These are phyloP conservation scores for Kodamaea ohmeri DNA, from an alignment of 1,139 yeast genomes.

Conservation along the genomic window DNA sequence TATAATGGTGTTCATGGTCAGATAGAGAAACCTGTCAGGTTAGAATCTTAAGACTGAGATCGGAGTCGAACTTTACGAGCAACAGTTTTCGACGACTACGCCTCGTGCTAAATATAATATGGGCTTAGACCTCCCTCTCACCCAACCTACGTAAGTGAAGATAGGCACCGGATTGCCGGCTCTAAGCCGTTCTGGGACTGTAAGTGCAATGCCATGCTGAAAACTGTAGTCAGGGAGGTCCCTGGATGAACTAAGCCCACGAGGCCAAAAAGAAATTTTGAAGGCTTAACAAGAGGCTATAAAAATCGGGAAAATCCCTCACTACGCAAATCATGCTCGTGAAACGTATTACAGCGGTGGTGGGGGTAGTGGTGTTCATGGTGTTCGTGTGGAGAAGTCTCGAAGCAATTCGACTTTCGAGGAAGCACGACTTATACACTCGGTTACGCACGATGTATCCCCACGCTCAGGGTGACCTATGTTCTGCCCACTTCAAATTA, in stretches of 20 bases:
- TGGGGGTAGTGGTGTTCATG: background rate
- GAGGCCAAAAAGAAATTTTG: constrained; percentile 2
- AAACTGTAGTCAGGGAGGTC: background rate
- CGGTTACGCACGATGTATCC: constrained; percentile 2
- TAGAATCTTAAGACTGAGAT: too few relatives aligned
- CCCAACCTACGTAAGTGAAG: too few relatives aligned
- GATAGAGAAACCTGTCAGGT: too few relatives aligned
- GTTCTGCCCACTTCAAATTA: constrained; percentile 4
- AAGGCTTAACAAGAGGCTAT: background rate
- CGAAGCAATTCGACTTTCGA: background rate
- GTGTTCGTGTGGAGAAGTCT: background rate
- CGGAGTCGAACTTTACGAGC: too few relatives aligned
- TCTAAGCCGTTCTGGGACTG: too few relatives aligned
- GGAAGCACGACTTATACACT: constrained; percentile 3
- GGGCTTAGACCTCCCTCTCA: too few relatives aligned
- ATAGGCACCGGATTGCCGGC: too few relatives aligned
- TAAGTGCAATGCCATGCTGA: background rate
- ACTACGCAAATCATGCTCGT: background rate
- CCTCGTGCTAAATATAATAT: too few relatives aligned
- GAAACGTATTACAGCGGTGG: background rate
- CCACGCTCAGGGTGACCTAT: constrained; percentile 1
- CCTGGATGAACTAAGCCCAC: background rate
- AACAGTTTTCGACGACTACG: too few relatives aligned
- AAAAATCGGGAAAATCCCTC: background rate
- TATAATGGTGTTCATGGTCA: too few relatives aligned